Base-by-base conservation (phyloP, 805 yeast species). In the Cyberlindnera euphorbiae region DNA sequence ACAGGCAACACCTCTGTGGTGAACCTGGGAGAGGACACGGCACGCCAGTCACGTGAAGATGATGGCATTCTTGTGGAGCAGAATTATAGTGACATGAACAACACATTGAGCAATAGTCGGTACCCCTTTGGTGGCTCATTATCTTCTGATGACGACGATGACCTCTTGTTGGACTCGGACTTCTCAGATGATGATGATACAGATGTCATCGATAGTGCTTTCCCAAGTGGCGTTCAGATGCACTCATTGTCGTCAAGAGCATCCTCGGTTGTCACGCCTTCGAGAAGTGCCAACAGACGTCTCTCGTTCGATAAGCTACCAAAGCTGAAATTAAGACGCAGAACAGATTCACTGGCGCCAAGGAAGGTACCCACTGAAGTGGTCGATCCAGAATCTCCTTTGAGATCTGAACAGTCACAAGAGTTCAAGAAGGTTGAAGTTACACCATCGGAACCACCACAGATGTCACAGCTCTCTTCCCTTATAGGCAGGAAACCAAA, bases 121-220 rank as follows among this genome's bases (percentile, higher is more conserved):
- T 46, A 32, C 32, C 22, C 47, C 2, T 51, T 36, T 30, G 40
- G 33, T 7, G 44, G 44, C 21, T 30, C 55, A 10, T 55, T 50
- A 17, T 60, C 58, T 12, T 50, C 64, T 9, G 56, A 56, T 23
- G 59, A 58, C 38, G 53, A 58, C 36, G 53, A 50, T 53, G 53
- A 47, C 8, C 26, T 53, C 6, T 30, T 50, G 7, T 30, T 53
- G 17, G 57, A 47, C 28, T 58, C 64, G n/a, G 66, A 57, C 28
- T 53, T 60, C 33, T 54, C 62, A 19, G 61, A 59, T 30, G 71
- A 64, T 16, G 70, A 64, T 28, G 65, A 64, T 28, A 64, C 58
- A 29, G 58, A 56, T 28, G 63, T 63, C 28, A 43, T 65, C n/a
- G 71, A 61, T 35, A 67, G 63, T 30, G 63, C 63, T n/a, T 48